These are phyloP conservation scores for Ganoderma sinense DNA, from an alignment of 1,284 basidiomycete genomes.

Conservation along the genomic window DNA sequence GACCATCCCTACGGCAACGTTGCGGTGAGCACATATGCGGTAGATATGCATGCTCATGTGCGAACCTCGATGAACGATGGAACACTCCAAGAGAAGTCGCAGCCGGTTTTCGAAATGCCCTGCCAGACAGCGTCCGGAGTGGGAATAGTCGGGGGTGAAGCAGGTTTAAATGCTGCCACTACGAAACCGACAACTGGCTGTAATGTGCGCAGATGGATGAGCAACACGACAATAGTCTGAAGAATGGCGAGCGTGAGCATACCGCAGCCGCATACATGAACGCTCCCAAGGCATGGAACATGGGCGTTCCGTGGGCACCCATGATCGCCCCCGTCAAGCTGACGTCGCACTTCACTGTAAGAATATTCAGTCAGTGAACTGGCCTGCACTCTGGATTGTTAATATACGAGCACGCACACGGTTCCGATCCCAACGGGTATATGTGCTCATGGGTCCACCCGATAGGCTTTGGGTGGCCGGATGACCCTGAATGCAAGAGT, in stretches of 20 bases:
- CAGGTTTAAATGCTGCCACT: constrained; percentile 26
- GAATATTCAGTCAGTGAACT: background rate
- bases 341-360: constrained; percentile 16
- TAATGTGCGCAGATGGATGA: too few species aligned
- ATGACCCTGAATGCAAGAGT: constrained; percentile 20
- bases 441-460: background rate
- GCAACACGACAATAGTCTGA: too few species aligned
- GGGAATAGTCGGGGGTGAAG: constrained; percentile 26
- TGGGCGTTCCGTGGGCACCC: constrained; percentile 29
- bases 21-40: background rate
- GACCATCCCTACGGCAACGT: constrained; percentile 26
- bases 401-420: background rate
- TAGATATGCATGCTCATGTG: background rate
- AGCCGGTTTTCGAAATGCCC: constrained; percentile 21
- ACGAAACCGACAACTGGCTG: constrained; percentile 26
- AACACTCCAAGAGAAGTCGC: constrained; percentile 33
- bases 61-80: constrained; percentile 40
- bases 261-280: constrained; percentile 21
- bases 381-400: too few species aligned
- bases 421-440: background rate
- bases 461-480: constrained; percentile 16
- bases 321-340: constrained; percentile 20
- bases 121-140: constrained; percentile 32
- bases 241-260: constrained; percentile 10
- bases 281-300: constrained; percentile 35